Conservation (phyloP, 352 stramenopile genomes). For the Phytophthora macrochlamydospora region DNA sequence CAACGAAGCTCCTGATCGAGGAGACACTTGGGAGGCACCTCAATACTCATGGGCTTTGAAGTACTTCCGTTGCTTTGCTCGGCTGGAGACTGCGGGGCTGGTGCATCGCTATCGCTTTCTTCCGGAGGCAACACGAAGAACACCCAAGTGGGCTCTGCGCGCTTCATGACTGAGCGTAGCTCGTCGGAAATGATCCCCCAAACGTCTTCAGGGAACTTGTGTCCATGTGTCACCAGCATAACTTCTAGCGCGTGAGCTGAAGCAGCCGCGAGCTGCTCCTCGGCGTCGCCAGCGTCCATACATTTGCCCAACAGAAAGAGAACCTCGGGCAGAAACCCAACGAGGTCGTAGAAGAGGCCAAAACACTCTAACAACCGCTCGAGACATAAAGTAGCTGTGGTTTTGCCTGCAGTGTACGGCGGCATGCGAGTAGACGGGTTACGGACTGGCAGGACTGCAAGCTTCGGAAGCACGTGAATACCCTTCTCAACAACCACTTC, state of each 20-base stretch:
- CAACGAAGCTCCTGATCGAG: conserved; percentile 3
- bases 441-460: conserved; percentile 29
- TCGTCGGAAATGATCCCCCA: conserved; percentile 85
- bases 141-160: conserved; percentile 77
- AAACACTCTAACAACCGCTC: conserved; percentile 74
- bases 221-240: conserved; percentile 73
- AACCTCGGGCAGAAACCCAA: conserved; percentile 79
- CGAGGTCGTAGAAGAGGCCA: conserved; percentile 79
- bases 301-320: conserved; percentile 78
- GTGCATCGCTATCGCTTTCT: conserved; percentile 7
- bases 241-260: conserved; percentile 63
- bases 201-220: conserved; percentile 82
- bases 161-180: conserved; percentile 75
- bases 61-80: conserved; percentile 13
- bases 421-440: conserved; percentile 32
- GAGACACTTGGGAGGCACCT: conserved; percentile 14
- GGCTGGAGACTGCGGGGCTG: conserved; percentile 1
- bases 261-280: conserved; percentile 71
- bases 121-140: conserved; percentile 47
- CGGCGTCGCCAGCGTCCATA: conserved; percentile 74
- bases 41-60: conserved; percentile 10
- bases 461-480: conserved; percentile 41
- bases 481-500: conserved; percentile 66
- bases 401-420: conserved; percentile 45
- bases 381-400: conserved; percentile 70